These are phyloP conservation scores for Pseudocercospora crystallina DNA, from an alignment of 2,329 filamentous ascomycete genomes.

Conservation along the genomic window DNA sequence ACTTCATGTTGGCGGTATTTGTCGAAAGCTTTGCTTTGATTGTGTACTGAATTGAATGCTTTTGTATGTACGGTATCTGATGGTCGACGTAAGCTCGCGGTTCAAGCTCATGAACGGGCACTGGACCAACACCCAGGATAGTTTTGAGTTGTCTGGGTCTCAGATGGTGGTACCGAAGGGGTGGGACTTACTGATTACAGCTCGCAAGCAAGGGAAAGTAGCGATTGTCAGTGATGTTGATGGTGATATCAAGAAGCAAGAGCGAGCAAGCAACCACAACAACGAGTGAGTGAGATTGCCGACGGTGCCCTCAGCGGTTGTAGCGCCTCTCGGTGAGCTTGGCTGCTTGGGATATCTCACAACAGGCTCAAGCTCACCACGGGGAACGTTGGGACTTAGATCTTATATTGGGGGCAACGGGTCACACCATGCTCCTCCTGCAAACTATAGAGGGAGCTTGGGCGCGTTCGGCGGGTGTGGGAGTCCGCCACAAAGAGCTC, in stretches of 20 bases:
- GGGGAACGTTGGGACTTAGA: conserved; percentile 11
- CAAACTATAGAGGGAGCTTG: conserved; percentile 13
- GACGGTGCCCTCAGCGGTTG: neutral
- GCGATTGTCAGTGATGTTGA: conserved; percentile 5
- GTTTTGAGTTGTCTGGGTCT: too few relatives aligned
- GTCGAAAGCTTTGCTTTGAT: neutral
- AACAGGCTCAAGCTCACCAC: neutral
- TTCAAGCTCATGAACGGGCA: too few relatives aligned
- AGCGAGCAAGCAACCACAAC: neutral
- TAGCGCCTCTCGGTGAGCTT: neutral
- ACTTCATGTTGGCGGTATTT: conserved; percentile 39
- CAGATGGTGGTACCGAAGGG: too few relatives aligned
- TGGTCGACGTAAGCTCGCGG: too few relatives aligned
- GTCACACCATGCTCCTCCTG: conserved; percentile 2
- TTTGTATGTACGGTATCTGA: too few relatives aligned
- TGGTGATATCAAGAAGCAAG: neutral
- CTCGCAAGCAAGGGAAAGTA: conserved; percentile 10
- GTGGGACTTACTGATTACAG: too few relatives aligned
- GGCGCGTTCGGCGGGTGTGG: neutral
- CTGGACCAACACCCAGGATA: too few relatives aligned
- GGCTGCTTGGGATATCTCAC: too few relatives aligned
- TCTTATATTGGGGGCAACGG: conserved; percentile 4
- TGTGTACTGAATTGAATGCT: too few relatives aligned
- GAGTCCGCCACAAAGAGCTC: conserved; percentile 10
- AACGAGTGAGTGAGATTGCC: neutral